phyloP scores from a whole-genome alignment of 208 protist genomes.

The Trypanosoma cruzi region DNA sequence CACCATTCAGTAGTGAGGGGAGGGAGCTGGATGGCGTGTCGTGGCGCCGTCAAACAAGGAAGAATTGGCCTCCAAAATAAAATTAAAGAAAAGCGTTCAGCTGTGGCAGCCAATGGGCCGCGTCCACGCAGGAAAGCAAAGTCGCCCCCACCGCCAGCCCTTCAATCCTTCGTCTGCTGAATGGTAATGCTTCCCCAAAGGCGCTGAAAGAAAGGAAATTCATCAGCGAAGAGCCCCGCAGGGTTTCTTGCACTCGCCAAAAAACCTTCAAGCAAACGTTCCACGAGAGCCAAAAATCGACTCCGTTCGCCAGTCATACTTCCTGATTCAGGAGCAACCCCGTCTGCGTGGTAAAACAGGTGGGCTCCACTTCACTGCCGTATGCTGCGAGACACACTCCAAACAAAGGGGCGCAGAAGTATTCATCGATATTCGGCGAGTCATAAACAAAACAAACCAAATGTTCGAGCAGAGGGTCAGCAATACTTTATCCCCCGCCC shows the following conservation, averaged over 20 bases:
- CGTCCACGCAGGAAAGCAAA: background rate
- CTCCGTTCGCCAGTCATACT: background rate
- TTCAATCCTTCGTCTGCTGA: conserved; percentile 25
- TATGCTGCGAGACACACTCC: conserved; percentile 31
- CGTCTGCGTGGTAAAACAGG: conserved; percentile 20
- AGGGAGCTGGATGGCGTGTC: too few species aligned
- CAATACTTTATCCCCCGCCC: conserved; percentile 21
- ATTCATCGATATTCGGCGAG: conserved; percentile 18
- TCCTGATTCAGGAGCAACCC: conserved; percentile 4
- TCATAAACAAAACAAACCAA: conserved; percentile 33
- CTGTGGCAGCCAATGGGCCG: too few species aligned
- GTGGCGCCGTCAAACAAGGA: too few species aligned
- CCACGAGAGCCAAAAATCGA: conserved; percentile 34
- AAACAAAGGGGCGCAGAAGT: conserved; percentile 37
- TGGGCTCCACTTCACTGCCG: conserved; percentile 29
- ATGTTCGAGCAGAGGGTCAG: conserved; percentile 24
- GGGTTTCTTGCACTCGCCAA: conserved; percentile 42
- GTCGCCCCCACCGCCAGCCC: conserved; percentile 16
- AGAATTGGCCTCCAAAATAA: too few species aligned
- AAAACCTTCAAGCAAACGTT: conserved; percentile 32
- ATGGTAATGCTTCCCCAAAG: conserved; percentile 27
- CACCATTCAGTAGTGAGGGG: too few species aligned
- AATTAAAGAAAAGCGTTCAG: too few species aligned
- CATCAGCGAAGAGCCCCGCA: conserved; percentile 45
- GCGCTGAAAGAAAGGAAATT: conserved; percentile 41